Evolutionary conservation across 352 stramenopile genomes (phyloP), one percentile per base, ranked within the genome.

Genomic region (Phytophthora nicotianae): DNA sequence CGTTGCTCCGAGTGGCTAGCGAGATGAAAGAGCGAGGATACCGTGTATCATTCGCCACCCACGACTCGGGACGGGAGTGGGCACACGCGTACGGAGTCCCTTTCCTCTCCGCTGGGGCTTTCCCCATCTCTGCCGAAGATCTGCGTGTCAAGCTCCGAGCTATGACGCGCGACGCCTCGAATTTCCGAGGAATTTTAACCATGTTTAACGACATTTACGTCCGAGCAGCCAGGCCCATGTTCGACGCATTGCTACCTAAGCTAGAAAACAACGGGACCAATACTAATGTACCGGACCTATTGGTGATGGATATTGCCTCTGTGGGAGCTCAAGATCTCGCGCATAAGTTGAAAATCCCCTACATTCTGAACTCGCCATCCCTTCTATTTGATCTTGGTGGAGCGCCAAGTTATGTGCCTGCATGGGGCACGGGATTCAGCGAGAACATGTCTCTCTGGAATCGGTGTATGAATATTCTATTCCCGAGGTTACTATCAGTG

Each of bases 151-250:
- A 90, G 47, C 72, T 95, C 26, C 83, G 86, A 64, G 73, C 71
- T 20, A 93, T 95, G 79, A 93, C 85, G 40, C 77, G 82, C 27
- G 85, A 95, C 64, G 79, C 83, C 37, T 92, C 83, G 51, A 93
- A 87, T 60, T 93, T 95, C 56, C 79, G 85, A 47, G 85, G 85
- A 38, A 93, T 95, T 70, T 58, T 95, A 37, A 93, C 83, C 60
- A 93, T 95, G 81, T 91, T 95, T 68, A 94, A 87, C 68, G 87
- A 95, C 53, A 89, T 95, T 37, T 95, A 93, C 72, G 75, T 94
- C 10, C 79, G 77, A 11, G 83, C 86, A 3, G 85, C 82, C 13
- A 79, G 78, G 0, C 83, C 85, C 9, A 93, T 96, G 83, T 95
- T 83, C 58, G 80, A 92, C 29, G 77, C 81, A 5, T 56, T 96